Evolutionary conservation across 306 rosid genomes (phyloP).

Genomic region (Casuarina equisetifolia): DNA sequence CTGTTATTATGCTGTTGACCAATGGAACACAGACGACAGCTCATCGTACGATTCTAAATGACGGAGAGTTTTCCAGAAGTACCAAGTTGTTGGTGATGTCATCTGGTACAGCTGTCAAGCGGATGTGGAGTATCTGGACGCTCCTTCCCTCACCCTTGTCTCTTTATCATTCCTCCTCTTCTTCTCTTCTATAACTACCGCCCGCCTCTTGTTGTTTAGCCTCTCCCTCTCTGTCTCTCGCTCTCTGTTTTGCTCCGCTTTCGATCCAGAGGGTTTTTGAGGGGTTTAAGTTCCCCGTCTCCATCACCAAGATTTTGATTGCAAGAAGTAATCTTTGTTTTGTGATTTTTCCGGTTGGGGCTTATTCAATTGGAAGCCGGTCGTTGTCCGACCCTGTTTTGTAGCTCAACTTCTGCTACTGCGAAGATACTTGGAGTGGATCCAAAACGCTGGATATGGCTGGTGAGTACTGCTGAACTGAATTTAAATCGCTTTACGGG

Average conservation of each 20-base stretch:
- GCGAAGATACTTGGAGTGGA: background rate
- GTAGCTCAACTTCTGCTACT: conserved; percentile 21
- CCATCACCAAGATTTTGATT: background rate
- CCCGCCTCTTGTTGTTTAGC: background rate
- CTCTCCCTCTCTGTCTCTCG: background rate
- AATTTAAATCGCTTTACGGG: background rate
- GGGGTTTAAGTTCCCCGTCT: conserved; percentile 22
- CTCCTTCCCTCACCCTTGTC: background rate
- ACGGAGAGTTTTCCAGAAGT: background rate
- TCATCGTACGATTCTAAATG: too few relatives aligned
- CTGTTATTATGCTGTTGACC: too few relatives aligned
- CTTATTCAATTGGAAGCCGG: background rate
- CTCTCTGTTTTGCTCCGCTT: background rate
- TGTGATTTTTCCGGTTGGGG: background rate
- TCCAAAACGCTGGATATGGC: conserved; percentile 16
- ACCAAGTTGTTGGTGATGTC: background rate
- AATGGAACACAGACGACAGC: too few relatives aligned
- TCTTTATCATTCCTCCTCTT: background rate
- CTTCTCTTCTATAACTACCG: background rate
- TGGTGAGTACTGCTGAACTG: conserved; percentile 18
- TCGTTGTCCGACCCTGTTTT: background rate
- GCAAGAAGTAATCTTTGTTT: background rate
- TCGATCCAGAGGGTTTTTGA: conserved; percentile 28
- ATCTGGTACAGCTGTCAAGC: conserved; percentile 25
- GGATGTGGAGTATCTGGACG: background rate